A percentile compares a stretch with the other conserved stretches of the same genome.
phyloP scores from a whole-genome alignment of 768 basidiomycete species.

The Cyclocybe aegerita region DNA sequence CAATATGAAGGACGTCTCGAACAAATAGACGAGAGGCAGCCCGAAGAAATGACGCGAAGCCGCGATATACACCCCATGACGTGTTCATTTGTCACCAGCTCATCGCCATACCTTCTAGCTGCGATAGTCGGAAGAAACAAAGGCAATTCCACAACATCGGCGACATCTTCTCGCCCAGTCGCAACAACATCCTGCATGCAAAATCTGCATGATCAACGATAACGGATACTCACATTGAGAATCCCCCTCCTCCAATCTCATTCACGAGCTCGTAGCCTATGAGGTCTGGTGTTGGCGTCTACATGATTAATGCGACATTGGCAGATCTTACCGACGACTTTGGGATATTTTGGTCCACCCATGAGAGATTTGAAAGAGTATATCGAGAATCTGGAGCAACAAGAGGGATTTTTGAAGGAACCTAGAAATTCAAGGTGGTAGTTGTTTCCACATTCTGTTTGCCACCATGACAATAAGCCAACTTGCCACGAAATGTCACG shows the following conservation, averaged over 20 bases:
- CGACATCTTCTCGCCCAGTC: not conserved
- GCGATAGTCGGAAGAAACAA: not conserved
- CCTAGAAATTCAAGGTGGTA: too few species aligned
- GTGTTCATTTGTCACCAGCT: too few species aligned
- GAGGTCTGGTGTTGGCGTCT: not conserved
- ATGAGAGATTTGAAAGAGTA: slow-evolving; percentile 8
- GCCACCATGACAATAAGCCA: too few species aligned
- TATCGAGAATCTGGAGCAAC: too few species aligned
- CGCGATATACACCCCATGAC: too few species aligned
- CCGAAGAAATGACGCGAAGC: too few species aligned
- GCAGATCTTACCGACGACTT: slow-evolving; percentile 34
- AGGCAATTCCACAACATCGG: not conserved
- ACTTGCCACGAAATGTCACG: too few species aligned
- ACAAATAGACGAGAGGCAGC: too few species aligned
- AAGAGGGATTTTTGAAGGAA: too few species aligned
- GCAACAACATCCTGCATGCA: not conserved
- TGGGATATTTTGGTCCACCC: slow-evolving; percentile 36
- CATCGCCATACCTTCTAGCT: too few species aligned
- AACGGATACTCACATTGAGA: slow-evolving; percentile 63
- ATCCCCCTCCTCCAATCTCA: slow-evolving; percentile 85
- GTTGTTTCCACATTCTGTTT: too few species aligned
- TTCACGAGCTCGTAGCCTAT: slow-evolving; percentile 70
- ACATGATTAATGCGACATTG: not conserved
- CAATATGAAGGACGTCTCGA: not conserved
- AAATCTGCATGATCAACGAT: not conserved